phyloP scores from a whole-genome alignment of 1,284 basidiomycete species.

The Ustilago shanxiensis region DNA sequence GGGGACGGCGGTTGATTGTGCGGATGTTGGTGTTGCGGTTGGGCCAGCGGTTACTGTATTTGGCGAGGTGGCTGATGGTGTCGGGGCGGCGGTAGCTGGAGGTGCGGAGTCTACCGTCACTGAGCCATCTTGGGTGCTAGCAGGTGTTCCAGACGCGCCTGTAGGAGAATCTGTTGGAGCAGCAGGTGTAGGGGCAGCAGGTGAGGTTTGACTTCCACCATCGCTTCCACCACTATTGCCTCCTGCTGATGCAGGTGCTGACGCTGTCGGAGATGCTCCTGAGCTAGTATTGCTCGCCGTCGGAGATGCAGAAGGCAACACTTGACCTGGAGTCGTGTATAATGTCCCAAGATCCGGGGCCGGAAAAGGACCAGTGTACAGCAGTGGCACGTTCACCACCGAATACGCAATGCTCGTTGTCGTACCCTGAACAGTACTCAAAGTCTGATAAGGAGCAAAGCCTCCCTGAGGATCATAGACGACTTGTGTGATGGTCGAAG shows the following conservation, averaged over 20 bases:
- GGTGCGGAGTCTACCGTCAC: slow-evolving; percentile 18
- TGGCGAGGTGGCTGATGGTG: background rate
- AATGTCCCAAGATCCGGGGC: slow-evolving; percentile 55
- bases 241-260: background rate
- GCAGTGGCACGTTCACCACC: slow-evolving; percentile 54
- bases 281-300: background rate
- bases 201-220: background rate
- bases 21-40: background rate
- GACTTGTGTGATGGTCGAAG: slow-evolving; percentile 40
- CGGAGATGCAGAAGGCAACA: background rate
- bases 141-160: background rate
- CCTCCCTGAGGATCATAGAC: slow-evolving; percentile 57
- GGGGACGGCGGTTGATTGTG: background rate
- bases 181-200: slow-evolving; percentile 4
- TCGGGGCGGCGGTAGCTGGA: slow-evolving; percentile 2
- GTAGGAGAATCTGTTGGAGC: slow-evolving; percentile 9
- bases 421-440: slow-evolving; percentile 32
- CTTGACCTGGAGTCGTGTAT: slow-evolving; percentile 53
- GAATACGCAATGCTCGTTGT: slow-evolving; percentile 48
- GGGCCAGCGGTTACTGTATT: background rate
- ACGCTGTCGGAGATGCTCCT: slow-evolving; percentile 8
- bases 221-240: background rate
- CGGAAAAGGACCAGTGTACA: slow-evolving; percentile 62
- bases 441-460: slow-evolving; percentile 46
- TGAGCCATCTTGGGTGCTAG: slow-evolving; percentile 6